Conservation (phyloP, 495 filamentous ascomycete genomes). For the Penicillium longicatenatum region DNA sequence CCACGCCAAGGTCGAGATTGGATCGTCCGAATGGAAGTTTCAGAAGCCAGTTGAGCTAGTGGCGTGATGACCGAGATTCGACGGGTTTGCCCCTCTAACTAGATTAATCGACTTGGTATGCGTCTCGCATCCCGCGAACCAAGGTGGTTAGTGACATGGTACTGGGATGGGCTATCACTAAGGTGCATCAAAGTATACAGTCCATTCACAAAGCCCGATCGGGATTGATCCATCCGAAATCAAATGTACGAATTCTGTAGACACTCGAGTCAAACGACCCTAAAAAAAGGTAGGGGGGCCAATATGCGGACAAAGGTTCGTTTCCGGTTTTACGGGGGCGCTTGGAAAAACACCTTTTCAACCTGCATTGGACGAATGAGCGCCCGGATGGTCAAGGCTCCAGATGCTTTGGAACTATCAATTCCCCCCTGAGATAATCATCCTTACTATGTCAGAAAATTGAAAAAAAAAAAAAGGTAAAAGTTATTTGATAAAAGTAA, state of each 20-base stretch:
- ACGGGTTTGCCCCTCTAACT: neutral
- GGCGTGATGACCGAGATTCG: constrained; percentile 21
- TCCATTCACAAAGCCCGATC: constrained; percentile 14
- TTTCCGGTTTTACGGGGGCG: constrained; percentile 22
- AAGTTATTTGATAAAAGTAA: constrained; percentile 3
- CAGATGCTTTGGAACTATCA: constrained; percentile 20
- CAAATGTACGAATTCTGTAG: neutral
- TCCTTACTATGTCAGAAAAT: neutral
- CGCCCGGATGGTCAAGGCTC: constrained; percentile 4
- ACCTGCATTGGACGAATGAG: constrained; percentile 24
- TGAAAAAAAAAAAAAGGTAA: constrained; percentile 2
- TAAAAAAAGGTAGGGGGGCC: neutral
- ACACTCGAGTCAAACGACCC: constrained; percentile 6
- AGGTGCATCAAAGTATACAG: constrained; percentile 13
- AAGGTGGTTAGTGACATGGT: constrained; percentile 24
- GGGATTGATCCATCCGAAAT: constrained; percentile 7
- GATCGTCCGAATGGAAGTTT: constrained; percentile 12
- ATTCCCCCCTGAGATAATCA: constrained; percentile 24
- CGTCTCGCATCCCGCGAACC: constrained; percentile 7
- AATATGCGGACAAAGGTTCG: constrained; percentile 8
- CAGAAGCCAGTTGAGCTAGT: constrained; percentile 9
- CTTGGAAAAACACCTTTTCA: constrained; percentile 13
- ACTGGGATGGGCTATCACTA: constrained; percentile 14
- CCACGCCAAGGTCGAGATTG: constrained; percentile 16
- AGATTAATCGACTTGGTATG: neutral